Percentiles rank a stretch among this genome's conserved stretches.
phyloP scores from a whole-genome alignment of 2,329 filamentous ascomycete species.

The Cadophora luteo-olivacea region DNA sequence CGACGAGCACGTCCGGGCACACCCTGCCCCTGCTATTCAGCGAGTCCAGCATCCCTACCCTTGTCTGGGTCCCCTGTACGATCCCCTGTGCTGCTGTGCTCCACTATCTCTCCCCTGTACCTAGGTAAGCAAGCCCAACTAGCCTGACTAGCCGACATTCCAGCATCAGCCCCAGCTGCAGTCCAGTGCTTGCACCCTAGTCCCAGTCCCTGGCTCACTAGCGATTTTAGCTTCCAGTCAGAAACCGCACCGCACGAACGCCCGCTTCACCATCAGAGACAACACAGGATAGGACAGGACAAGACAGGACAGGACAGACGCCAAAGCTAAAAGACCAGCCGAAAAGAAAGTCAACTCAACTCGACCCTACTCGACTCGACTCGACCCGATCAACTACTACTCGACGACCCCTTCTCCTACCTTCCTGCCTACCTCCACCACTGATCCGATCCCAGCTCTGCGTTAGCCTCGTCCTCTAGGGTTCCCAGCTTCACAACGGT shows the following conservation, averaged over 20 bases:
- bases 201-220: background rate
- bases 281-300: background rate
- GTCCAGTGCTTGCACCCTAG: background rate
- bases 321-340: conserved; percentile 14
- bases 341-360: conserved; percentile 6
- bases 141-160: conserved; percentile 26
- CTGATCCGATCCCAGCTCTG: background rate
- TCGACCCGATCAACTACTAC: background rate
- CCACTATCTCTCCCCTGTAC: background rate
- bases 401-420: background rate
- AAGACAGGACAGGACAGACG: conserved; percentile 2
- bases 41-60: background rate
- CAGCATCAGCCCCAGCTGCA: background rate
- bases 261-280: conserved; percentile 11
- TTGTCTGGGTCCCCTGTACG: background rate
- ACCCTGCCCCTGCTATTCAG: conserved; percentile 15
- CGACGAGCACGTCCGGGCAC: conserved; percentile 19
- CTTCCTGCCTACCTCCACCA: background rate
- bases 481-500: conserved; percentile 6
- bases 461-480: background rate
- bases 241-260: conserved; percentile 15
- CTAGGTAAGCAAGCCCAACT: background rate
- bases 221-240: conserved; percentile 8
- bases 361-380: background rate
- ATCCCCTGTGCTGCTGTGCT: conserved; percentile 14